A percentile compares a stretch with the other conserved stretches of the same genome.
phyloP scores from a whole-genome alignment of 176 grass and related monocot species.

The Carex cristatella region DNA sequence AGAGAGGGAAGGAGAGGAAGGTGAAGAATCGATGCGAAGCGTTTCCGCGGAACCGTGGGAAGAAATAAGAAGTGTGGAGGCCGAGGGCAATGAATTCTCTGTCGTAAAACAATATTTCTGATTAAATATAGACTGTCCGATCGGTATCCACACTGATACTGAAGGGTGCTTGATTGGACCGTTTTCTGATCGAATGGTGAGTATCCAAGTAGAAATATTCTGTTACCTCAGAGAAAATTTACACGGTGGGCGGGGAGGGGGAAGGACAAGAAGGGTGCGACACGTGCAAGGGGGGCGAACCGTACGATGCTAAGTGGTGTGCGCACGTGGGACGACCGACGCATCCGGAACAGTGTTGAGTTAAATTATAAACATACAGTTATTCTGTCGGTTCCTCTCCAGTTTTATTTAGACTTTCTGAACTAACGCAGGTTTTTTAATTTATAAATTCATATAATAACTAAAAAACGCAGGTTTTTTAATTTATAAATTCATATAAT shows the following conservation, averaged over 20 bases:
- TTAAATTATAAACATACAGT: neutral
- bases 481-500: no score
- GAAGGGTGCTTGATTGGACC: no score
- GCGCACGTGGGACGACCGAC: conserved; percentile 34
- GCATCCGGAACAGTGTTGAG: conserved; percentile 1
- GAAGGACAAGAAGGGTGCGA: neutral
- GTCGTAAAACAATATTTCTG: no score
- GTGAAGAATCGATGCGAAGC: neutral
- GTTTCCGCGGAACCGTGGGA: neutral
- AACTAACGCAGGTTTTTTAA: no score
- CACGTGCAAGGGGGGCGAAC: conserved; percentile 6
- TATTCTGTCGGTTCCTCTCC: neutral
- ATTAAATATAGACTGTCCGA: no score
- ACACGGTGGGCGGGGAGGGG: neutral
- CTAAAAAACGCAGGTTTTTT: no score
- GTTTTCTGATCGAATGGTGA: no score
- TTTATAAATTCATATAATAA: no score
- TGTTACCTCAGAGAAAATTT: no score
- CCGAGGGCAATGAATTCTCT: no score
- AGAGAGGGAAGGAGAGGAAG: neutral
- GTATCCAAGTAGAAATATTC: no score
- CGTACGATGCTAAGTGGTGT: conserved; percentile 18
- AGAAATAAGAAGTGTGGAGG: conserved; percentile 11
- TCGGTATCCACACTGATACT: no score
- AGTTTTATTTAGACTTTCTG: neutral